Evolutionary conservation across 768 basidiomycete species (phyloP), one percentile per base, ranked within the genome.

Genomic region (Mycena leptocephala): DNA sequence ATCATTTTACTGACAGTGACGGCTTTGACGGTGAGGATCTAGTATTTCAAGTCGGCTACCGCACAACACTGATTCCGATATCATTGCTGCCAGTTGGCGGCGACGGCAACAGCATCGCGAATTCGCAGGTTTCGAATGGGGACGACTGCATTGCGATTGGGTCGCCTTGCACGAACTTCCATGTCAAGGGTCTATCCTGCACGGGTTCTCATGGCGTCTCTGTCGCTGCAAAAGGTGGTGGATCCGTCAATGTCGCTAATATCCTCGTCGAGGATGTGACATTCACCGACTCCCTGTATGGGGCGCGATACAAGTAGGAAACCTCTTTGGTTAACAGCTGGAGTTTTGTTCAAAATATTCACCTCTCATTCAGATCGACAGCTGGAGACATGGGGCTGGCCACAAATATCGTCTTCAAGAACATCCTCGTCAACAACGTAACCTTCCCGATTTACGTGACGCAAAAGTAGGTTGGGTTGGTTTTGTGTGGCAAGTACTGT

Each of bases 361-460:
- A 22, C 4, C 26, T 62, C 13, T 65, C 33, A 20, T 39, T 26
- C 39, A 78, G 76, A 46, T 78, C 76, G 9, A 32, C 68, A 0
- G 73, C 43, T 1, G 76, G 76, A 4, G 56, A 71, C 51, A 33
- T 46, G 5, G 76, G 76, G 8, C 46, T 74, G 4, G 76, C 76
- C 11, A 39, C 13, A 26, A 78, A 78, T 41, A 71, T 78, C 39
- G 73, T 74, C 7, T 78, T 48, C 35, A 22, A 28, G 32, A 67
- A 78, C 26, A 32, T 75, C 26, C 6, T 67, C 8, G 73, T 78
- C 46, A 62, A 78, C 1, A 78, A 78, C 33, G 76, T 78, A 1
- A 78, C 69, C 13, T 78, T 78, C 41, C 76, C 76, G 8, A 67
- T 78, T 37, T 78, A 70, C 30, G 73, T 78, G 48, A 75, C 76